phyloP scores from a whole-genome alignment of 331 rosid genomes.

The Quercus lobata region DNA sequence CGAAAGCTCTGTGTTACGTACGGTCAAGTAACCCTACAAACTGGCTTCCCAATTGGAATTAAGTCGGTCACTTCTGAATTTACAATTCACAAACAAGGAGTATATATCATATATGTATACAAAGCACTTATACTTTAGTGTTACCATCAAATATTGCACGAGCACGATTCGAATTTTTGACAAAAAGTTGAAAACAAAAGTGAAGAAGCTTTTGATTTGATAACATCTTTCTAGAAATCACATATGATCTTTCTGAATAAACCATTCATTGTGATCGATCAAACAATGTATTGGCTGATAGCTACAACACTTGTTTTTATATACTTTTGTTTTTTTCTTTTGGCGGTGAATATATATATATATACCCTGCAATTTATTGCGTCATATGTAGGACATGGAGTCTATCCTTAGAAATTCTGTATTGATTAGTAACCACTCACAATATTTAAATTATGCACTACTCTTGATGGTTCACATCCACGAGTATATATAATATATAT shows the following conservation, averaged over 20 bases:
- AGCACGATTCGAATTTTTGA: constrained; percentile 25
- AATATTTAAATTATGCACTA: too few species aligned
- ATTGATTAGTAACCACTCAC: too few species aligned
- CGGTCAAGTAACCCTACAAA: constrained; percentile 12
- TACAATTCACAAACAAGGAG: neutral
- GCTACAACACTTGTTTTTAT: neutral
- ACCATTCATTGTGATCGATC: neutral
- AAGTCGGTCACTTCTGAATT: neutral
- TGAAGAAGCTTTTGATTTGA: constrained; percentile 26
- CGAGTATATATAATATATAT: too few species aligned
- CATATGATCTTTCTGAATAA: neutral
- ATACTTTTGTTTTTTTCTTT: too few species aligned
- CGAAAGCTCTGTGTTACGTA: constrained; percentile 19
- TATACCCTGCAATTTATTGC: too few species aligned
- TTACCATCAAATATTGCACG: constrained; percentile 6
- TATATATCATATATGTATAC: neutral
- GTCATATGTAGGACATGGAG: too few species aligned
- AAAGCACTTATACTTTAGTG: neutral
- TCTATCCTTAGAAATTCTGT: too few species aligned
- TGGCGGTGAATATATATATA: too few species aligned
- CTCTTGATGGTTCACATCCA: too few species aligned
- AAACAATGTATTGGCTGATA: neutral
- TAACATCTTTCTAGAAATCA: constrained; percentile 8
- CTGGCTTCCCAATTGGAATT: constrained; percentile 18
- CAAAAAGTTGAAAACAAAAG: constrained; percentile 20